Base-by-base conservation (phyloP, 192 early-diverging fungal species). In the Thoreauomyces humboldtii region DNA sequence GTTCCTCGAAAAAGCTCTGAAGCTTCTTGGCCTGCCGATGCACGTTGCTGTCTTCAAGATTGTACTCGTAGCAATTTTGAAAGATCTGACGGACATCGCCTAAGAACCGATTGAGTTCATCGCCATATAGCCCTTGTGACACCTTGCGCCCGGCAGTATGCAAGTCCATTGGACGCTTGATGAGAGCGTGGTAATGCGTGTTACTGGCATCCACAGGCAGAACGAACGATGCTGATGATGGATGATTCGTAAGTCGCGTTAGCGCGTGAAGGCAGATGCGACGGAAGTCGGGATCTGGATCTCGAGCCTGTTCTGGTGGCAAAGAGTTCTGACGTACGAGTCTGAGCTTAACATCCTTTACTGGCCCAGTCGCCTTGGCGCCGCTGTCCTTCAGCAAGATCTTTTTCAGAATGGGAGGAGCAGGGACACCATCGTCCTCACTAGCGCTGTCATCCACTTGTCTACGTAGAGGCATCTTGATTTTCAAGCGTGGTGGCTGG, bases 91-190 rank as follows among this genome's bases (percentile, higher is more conserved):
- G 75, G 15, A 90, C 73, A 71, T 91, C 87, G 15, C 62, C 64
- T 37, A 79, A 76, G 57, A 91, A 83, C 4, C 74, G 56, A 7
- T 67, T 31, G 37, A 86, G 67, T 44, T 56, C 31, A 41, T 83
- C 71, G 11, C 44, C 61, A 67, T 91, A 91, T 50, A 74, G 59
- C 14, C 79, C 81, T 1, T 65, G 52, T 1, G 68, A 55, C 12
- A 89, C 53, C 51, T 90, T 92, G 31, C 76, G 70, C 17, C 72
- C 70, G 15, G 82, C 81, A 11, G 89, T 90, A 2, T 73, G 65
- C 45, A 91, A 77, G 65, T 92, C 90, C 86, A 92, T 92, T 1
- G 90, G 90, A 25, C 77, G 72, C 45, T 84, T 81, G 47, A 84
- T 81, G 24, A 75, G 37, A 11, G 57, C 31, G 53, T 82, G 78